Percentiles rank a stretch among this genome's conserved stretches.
Evolutionary conservation across 345 rosid species (phyloP).

Genomic region (Firmiana major): DNA sequence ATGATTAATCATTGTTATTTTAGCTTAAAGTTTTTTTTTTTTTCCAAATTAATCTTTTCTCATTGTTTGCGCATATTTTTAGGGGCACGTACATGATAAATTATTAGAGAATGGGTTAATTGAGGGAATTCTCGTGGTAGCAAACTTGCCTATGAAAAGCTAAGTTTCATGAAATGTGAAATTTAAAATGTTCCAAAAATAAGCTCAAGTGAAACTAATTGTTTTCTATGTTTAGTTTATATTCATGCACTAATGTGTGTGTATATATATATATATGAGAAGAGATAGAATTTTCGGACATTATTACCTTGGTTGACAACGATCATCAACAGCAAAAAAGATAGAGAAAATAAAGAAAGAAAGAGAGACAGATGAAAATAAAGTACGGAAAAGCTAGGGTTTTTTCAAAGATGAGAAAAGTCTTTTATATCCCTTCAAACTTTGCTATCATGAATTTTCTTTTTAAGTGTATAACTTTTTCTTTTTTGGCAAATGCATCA

Average conservation of each 20-base stretch:
- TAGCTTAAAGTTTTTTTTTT: background rate
- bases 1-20: constrained; percentile 8
- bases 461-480: background rate
- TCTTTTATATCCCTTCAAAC: background rate
- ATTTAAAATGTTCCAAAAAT: background rate
- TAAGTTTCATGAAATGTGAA: background rate
- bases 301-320: background rate
- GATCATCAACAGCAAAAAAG: background rate
- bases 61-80: constrained; percentile 11
- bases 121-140: background rate
- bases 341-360: background rate
- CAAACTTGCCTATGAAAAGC: background rate
- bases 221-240: background rate
- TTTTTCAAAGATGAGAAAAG: background rate
- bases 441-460: background rate
- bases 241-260: constrained; percentile 11
- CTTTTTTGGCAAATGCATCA: background rate
- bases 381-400: too few species aligned
- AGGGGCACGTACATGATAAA: background rate
- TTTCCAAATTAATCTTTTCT: background rate
- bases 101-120: background rate
- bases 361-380: background rate
- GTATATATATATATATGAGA: too few species aligned
- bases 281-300: background rate
- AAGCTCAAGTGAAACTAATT: constrained; percentile 3